Conservation (phyloP, 768 basidiomycete genomes). For the Hebeloma cylindrosporum region DNA sequence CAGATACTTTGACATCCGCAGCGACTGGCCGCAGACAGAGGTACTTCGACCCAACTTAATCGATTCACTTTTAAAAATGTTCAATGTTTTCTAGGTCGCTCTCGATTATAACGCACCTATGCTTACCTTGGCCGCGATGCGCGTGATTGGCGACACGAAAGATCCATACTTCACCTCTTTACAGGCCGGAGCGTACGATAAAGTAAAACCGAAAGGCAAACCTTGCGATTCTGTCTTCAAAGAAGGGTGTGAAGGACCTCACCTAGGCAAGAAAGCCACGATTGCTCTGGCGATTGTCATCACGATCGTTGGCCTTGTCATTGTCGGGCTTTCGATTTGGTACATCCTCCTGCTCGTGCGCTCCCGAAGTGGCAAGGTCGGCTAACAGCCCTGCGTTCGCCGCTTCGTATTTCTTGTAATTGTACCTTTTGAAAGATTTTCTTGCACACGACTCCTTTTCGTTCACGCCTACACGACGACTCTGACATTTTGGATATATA, state of each 20-base stretch:
- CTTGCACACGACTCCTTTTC: no score
- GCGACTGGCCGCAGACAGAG: constrained; percentile 90
- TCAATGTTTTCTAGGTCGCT: constrained; percentile 48
- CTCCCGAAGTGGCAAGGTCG: constrained; percentile 15
- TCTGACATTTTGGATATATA: no score
- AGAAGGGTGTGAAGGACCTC: constrained; percentile 48
- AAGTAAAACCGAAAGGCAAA: constrained; percentile 58
- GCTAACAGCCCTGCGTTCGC: constrained; percentile 2
- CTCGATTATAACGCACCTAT: constrained; percentile 90
- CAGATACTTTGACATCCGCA: constrained; percentile 80
- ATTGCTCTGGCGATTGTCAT: constrained; percentile 73
- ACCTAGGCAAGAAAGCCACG: constrained; percentile 58
- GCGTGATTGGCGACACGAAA: constrained; percentile 59
- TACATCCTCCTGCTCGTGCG: constrained; percentile 34
- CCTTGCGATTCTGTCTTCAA: constrained; percentile 79
- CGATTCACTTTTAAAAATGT: not conserved
- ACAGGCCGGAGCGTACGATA: constrained; percentile 63
- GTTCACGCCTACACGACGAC: no score
- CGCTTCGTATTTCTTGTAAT: not conserved
- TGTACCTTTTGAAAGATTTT: constrained; percentile 1
- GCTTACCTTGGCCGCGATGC: constrained; percentile 81
- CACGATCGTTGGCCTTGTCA: constrained; percentile 56
- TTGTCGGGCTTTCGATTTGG: constrained; percentile 47
- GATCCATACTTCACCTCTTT: constrained; percentile 82
- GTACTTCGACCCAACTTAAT: constrained; percentile 34